Evolutionary conservation across 441 rosid species (phyloP), one percentile per base, ranked within the genome.

Genomic region (Populus hybrid): DNA sequence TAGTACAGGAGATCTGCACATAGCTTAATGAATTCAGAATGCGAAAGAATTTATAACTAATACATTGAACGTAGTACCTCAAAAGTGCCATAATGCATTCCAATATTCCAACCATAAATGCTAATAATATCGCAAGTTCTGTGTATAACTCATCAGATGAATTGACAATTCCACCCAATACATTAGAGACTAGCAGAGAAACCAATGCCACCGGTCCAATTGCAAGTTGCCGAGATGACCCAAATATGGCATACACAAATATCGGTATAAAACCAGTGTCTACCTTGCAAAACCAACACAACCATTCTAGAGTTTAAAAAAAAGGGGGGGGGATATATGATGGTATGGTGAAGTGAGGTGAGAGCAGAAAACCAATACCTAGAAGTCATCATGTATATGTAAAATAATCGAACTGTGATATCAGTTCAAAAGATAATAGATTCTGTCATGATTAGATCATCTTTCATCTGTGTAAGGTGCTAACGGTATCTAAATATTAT

Each of bases 171-270:
- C 83, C 90, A 50, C 90, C 75, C 79, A 94, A 74, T 72, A 90
- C 97, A 84, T 93, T 94, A 46, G 98, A 94, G 78, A 94, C 97
- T 42, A 94, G 92, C 75, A 94, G 94, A 73, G 98, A 94, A 64
- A 94, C 97, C 90, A 94, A 89, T 77, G 98, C 98, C 71, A 94
- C 98, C 36, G 98, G 98, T 79, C 98, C 98, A 76, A 92, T 85
- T 26, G 98, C 98, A 84, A 94, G 92, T 87, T 94, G 98, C 66
- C 97, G 94, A 67, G 98, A 94, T 21, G 98, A 93, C 70, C 98
- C 98, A 66, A 94, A 92, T 70, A 93, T 70, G 24, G 91, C 91
- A 80, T 94, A 93, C 73, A 93, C 90, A 85, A 92, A 94, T 76
- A 94, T 83, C 21, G 98, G 98, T 83, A 94, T 87, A 83, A 94